Evolutionary conservation across 1,139 yeast species (phyloP).

Genomic region (Insectozyma bohioensis): DNA sequence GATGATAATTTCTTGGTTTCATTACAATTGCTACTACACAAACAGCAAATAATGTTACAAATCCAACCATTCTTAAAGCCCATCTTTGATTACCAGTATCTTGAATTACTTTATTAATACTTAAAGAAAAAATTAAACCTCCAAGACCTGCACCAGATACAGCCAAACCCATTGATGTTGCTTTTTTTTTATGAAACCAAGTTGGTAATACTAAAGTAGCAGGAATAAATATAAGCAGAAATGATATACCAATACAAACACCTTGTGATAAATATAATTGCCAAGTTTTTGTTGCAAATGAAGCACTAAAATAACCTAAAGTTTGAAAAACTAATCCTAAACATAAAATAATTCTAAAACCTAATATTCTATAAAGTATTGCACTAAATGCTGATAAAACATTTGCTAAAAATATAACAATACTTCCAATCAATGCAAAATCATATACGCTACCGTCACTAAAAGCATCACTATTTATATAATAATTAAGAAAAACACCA

Average conservation of each 20-base stretch:
- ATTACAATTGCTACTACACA: conserved; percentile 35
- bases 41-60: conserved; percentile 46
- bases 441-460: conserved; percentile 59
- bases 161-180: conserved; percentile 61
- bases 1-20: conserved; percentile 42
- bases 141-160: conserved; percentile 67
- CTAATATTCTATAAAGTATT: conserved; percentile 33
- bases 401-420: conserved; percentile 60
- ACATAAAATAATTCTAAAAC: conserved; percentile 34
- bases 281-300: conserved; percentile 60
- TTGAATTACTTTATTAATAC: conserved; percentile 46
- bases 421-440: conserved; percentile 70
- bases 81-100: conserved; percentile 58
- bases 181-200: conserved; percentile 58
- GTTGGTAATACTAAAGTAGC: conserved; percentile 57
- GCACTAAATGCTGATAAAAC: conserved; percentile 54
- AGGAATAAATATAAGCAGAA: conserved; percentile 60
- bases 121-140: conserved; percentile 56
- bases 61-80: conserved; percentile 65
- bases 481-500: conserved; percentile 66
- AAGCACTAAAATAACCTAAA: conserved; percentile 60
- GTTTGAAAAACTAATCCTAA: conserved; percentile 54
- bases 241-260: conserved; percentile 59
- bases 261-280: conserved; percentile 74
- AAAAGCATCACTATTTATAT: conserved; percentile 44